Base-by-base conservation (phyloP, 805 yeast genomes). In the Teunomyces barrocoloradensis region DNA sequence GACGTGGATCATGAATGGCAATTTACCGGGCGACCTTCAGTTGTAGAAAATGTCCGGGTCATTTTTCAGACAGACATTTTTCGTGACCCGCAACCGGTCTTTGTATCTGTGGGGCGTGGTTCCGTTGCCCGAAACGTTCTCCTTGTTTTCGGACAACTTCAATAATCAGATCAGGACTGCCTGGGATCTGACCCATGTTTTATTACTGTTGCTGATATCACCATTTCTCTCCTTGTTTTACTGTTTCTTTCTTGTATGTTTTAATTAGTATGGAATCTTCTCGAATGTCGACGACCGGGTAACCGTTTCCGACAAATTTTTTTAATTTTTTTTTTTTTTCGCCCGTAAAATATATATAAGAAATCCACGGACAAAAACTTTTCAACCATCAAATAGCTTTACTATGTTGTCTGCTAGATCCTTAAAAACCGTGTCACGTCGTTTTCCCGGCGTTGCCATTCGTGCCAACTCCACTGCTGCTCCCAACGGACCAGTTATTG, bases 401-500 rank as follows among this genome's bases (percentile, higher is more conserved):
- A 56, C 38, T 46, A 73, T 73, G 77, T 71, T 73, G 65, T 65
- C 75, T 55, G 71, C 75, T 50, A 73, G 71, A 65, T 59, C 72
- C 42, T 50, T 67, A 49, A 68, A 66, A 55, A 66, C 58, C 63
- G 69, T 68, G 48, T 54, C 66, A 46, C 69, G 71, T 61, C 70
- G 69, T 56, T 54, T 65, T 46, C 59, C 65, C 40, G 52, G 54
- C 11, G 53, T 57, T 35, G 44, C 44, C 3, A 52, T 54, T 50
- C 68, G 69, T 61, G 57, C 57, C 48, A 57, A 61, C 57, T 66
- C 71, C 45, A 55, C 68, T 27, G 53, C 59, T 35, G 69, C 70
- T 37, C 65, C 69, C 39, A 58, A 58, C 53, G 77, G 80, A 53
- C 74, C 82, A 55, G 92, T 87, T 40, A 86, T 87, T 61, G 95